phyloP scores from a whole-genome alignment of 179 eudicot genomes.

The Sideroxylon spinosum region DNA sequence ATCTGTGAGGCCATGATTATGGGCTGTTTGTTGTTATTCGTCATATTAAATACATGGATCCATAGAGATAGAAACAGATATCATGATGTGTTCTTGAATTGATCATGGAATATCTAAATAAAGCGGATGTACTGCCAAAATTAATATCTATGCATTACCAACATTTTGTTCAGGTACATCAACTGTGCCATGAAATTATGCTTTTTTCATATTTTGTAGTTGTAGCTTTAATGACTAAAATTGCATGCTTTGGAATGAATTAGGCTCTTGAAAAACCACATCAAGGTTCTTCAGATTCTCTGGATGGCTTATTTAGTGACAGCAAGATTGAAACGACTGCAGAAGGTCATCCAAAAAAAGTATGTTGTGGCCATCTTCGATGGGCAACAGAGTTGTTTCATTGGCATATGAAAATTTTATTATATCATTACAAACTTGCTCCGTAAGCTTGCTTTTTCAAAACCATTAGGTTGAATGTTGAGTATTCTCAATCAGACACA shows the following conservation, averaged over 20 bases:
- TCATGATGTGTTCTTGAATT: not conserved
- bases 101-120: not conserved
- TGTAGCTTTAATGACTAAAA: not conserved
- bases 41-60: not conserved
- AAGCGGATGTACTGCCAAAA: not conserved
- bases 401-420: not conserved
- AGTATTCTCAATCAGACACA: no score
- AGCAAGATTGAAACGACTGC: constrained; percentile 22
- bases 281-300: constrained; percentile 47
- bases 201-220: not conserved
- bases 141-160: not conserved
- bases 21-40: not conserved
- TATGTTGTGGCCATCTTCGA: constrained; percentile 17
- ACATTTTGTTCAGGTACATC: not conserved
- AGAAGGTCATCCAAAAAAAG: constrained; percentile 63
- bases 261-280: constrained; percentile 40
- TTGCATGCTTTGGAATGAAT: not conserved
- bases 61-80: not conserved
- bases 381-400: constrained; percentile 2
- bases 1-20: not conserved
- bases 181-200: not conserved
- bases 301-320: constrained; percentile 57
- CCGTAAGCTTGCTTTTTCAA: no score
- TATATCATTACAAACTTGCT: no score
- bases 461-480: no score